These are phyloP conservation scores for Canariomyces notabilis DNA, from an alignment of 2,329 filamentous ascomycete species.

Conservation along the genomic window DNA sequence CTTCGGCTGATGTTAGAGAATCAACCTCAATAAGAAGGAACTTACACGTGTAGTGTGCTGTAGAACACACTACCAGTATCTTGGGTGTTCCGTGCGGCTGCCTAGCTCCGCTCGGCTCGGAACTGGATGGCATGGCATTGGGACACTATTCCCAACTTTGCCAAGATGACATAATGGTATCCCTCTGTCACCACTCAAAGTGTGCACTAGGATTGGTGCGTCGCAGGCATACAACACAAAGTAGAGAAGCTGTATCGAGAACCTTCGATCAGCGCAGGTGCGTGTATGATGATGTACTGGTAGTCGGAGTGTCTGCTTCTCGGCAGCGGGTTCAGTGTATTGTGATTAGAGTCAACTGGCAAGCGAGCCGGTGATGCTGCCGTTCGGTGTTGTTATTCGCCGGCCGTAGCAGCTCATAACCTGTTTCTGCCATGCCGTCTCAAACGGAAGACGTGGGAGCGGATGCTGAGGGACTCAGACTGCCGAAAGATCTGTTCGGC, in stretches of 20 bases:
- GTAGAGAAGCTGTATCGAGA: background rate
- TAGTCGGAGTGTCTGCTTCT: background rate
- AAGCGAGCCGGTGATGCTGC: conserved; percentile 1
- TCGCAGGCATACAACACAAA: conserved; percentile 4
- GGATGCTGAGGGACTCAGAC: background rate
- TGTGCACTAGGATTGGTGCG: background rate
- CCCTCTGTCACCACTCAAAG: background rate
- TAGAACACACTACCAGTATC: no score
- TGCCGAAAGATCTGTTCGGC: conserved; percentile 1
- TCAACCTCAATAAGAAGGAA: no score
- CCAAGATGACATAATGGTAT: conserved; percentile 20
- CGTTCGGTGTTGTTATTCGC: background rate
- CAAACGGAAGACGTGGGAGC: background rate
- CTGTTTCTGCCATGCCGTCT: background rate
- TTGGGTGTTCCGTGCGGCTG: conserved; percentile 6
- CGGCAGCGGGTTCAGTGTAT: background rate
- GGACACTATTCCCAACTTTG: conserved; percentile 8
- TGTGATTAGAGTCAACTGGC: background rate
- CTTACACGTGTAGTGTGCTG: no score
- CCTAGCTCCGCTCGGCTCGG: conserved; percentile 12
- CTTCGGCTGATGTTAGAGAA: no score
- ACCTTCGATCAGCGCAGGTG: background rate
- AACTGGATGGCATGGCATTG: conserved; percentile 11
- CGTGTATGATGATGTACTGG: background rate
- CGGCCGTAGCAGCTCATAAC: background rate